Base-by-base conservation (phyloP, 2,329 filamentous ascomycete species). In the Myriosclerotinia scirpicola region DNA sequence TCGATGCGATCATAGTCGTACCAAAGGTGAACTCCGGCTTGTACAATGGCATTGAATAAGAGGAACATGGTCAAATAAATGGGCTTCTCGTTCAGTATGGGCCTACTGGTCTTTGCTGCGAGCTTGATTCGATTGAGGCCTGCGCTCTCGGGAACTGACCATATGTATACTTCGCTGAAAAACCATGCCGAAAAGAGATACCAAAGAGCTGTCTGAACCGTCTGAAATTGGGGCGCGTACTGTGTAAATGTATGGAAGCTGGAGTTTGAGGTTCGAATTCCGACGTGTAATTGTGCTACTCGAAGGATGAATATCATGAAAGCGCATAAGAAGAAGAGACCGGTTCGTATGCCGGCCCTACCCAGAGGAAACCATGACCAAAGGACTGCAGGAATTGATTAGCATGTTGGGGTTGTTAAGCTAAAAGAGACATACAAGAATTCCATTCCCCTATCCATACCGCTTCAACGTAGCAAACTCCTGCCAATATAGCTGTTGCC, bases 301-400 rank as follows among this genome's bases (percentile, higher is more conserved):
- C 93, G 91, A 62, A 97, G 85, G 72, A 97, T 84, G 79, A 96
- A 91, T 71, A 97, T 84, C 66, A 87, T 81, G 68, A 97, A 85
- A 68, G 87, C 87, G 72, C 89, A 90, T 69, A 90, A 80, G 79
- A 93, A 94, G 70, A 97, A 85, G 69, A 92, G 83, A 20, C 89
- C 76, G 7, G 92, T 85, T 72, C 93, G 90, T 65, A 96, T 78
- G 67, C 91, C 92, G 54, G 90, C 86, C 65, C 84, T 83, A 62
- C 92, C 91, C 50, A 97, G 74, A 34, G 93, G 93, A 71, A 96
- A 92, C 90, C 91, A 94, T 73, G 88, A 82, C 93, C 92, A 97
- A 69, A 97, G 80, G 61, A 87, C 91, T 94, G 72, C 44, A 62
- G n/a, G 48, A 12, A 6, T 60, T 52, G 54, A 26, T 68, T 60